A percentile compares a stretch with the other conserved stretches of the same genome.
These are phyloP conservation scores for Kalaharituber pfeilii DNA, from an alignment of 2,329 filamentous ascomycete species.

Conservation along the genomic window DNA sequence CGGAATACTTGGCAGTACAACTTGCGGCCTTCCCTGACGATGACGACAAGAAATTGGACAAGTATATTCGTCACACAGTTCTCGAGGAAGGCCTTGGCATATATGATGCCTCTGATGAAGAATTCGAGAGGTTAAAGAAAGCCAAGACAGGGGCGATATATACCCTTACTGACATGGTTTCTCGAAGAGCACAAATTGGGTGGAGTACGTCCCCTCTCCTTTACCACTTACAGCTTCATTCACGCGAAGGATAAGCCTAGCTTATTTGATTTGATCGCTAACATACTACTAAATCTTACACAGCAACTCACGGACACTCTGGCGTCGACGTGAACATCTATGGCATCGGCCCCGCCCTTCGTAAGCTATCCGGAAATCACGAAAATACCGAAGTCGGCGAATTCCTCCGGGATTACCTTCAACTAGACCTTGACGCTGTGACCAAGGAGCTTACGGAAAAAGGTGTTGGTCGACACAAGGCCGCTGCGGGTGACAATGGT, in stretches of 20 bases:
- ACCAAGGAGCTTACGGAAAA: slow-evolving; percentile 56
- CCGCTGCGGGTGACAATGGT: not conserved
- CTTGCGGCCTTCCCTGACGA: slow-evolving; percentile 30
- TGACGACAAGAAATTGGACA: slow-evolving; percentile 31
- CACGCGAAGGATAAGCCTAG: not conserved
- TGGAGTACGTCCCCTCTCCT: slow-evolving; percentile 40
- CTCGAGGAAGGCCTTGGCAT: slow-evolving; percentile 60
- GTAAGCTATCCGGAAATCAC: slow-evolving; percentile 60
- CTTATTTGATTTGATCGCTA: not conserved
- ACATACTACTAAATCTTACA: not conserved
- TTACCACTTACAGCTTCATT: not conserved
- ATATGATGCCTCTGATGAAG: slow-evolving; percentile 49
- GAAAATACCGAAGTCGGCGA: slow-evolving; percentile 86
- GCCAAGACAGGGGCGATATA: slow-evolving; percentile 40
- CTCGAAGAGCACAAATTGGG: slow-evolving; percentile 69
- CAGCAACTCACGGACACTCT: slow-evolving; percentile 71
- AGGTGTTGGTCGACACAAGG: slow-evolving; percentile 17
- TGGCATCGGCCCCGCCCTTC: slow-evolving; percentile 48
- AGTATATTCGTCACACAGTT: slow-evolving; percentile 52
- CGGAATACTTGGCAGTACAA: slow-evolving; percentile 51
- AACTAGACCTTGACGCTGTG: slow-evolving; percentile 59
- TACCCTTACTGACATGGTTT: slow-evolving; percentile 69
- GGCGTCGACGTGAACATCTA: slow-evolving; percentile 96
- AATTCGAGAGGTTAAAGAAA: slow-evolving; percentile 45
- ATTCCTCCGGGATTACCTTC: slow-evolving; percentile 64